Conservation (phyloP, 2,329 filamentous ascomycete species). For the Pseudocercospora vitis region DNA sequence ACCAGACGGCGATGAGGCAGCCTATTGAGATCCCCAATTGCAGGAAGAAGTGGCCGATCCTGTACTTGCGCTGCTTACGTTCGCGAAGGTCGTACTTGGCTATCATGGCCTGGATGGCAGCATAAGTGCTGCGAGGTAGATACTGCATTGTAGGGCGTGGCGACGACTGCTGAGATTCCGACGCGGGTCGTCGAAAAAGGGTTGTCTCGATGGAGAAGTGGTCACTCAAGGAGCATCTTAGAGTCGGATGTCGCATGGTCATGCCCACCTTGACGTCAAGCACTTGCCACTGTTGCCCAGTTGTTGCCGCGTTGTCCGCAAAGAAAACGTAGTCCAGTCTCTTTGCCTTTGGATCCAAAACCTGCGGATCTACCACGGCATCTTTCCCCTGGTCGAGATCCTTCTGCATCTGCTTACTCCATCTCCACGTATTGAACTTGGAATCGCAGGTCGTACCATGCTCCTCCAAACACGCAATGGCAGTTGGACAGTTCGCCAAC, state of each 20-base stretch:
- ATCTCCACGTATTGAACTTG: constrained; percentile 89
- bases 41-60: constrained; percentile 70
- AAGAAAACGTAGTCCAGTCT: constrained; percentile 94
- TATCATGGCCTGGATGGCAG: constrained; percentile 72
- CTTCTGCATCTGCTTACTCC: constrained; percentile 70
- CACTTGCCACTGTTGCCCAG: constrained; percentile 63
- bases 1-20: constrained; percentile 83
- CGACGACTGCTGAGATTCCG: neutral
- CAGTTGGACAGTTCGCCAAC: constrained; percentile 61
- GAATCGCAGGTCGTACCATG: constrained; percentile 89
- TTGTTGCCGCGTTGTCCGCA: constrained; percentile 42
- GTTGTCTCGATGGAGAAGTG: constrained; percentile 90
- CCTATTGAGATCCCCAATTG: constrained; percentile 68
- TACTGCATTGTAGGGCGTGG: neutral
- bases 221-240: constrained; percentile 86
- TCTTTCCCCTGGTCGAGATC: constrained; percentile 64
- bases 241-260: constrained; percentile 73
- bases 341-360: constrained; percentile 73
- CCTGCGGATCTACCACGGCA: constrained; percentile 63
- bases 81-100: constrained; percentile 70
- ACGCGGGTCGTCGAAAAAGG: constrained; percentile 50
- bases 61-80: constrained; percentile 67
- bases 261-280: constrained; percentile 72
- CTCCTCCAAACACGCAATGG: constrained; percentile 71
- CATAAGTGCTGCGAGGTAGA: constrained; percentile 49